Percentiles rank a stretch among this genome's conserved stretches.
phyloP scores from a whole-genome alignment of 2,329 filamentous ascomycete genomes.

The Aureobasidium namibiae region DNA sequence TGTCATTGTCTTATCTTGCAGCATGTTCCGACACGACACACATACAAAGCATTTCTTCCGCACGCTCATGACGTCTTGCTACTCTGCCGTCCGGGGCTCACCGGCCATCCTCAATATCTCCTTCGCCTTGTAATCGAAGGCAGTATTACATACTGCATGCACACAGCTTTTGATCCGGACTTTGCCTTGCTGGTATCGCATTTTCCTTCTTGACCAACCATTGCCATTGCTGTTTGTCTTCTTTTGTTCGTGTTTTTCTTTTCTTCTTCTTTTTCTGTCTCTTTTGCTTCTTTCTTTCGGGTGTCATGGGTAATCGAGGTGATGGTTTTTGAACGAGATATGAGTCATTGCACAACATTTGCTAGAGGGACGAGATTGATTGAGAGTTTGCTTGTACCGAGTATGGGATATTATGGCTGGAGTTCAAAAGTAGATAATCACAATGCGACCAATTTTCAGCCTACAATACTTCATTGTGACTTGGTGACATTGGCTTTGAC shows the following conservation, averaged over 20 bases:
- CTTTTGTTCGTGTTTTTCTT: not conserved
- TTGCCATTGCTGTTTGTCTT: constrained; percentile 9
- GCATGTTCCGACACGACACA: not conserved
- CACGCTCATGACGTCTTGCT: not conserved
- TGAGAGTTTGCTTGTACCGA: constrained; percentile 5
- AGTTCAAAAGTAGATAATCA: constrained; percentile 10
- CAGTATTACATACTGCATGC: not conserved
- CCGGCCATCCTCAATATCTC: not conserved
- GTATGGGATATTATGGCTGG: constrained; percentile 10
- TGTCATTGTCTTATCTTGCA: constrained; percentile 6
- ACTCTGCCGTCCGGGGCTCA: not conserved
- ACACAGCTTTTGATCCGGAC: not conserved
- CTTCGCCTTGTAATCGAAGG: not conserved
- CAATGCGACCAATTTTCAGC: constrained; percentile 6
- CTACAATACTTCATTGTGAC: not conserved
- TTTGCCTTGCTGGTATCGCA: not conserved
- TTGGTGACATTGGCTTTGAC: not conserved
- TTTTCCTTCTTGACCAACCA: not conserved
- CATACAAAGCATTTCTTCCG: constrained; percentile 9
- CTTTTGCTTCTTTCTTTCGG: too few species aligned
- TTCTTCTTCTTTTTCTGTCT: not conserved
- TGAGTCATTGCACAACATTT: constrained; percentile 6
- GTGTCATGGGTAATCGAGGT: constrained; percentile 8
- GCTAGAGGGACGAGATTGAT: not conserved
- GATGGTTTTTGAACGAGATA: constrained; percentile 9